Conservation (phyloP, 2,329 filamentous ascomycete genomes). For the Verticillium longisporum region DNA sequence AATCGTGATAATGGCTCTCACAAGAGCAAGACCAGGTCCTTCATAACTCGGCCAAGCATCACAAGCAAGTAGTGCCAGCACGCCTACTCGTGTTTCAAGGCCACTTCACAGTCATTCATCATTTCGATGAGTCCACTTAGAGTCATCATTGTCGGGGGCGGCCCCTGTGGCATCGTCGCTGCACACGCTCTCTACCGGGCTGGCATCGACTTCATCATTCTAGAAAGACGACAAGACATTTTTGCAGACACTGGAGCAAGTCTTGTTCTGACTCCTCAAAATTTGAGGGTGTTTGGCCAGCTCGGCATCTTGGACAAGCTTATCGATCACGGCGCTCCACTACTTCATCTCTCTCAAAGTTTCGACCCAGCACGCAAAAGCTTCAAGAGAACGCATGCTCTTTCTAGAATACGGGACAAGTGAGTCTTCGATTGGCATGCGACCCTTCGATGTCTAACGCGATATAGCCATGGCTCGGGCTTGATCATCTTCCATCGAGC, state of each 20-base stretch:
- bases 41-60: too few relatives aligned
- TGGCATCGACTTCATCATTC: conserved; percentile 27
- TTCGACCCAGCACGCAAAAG: conserved; percentile 8
- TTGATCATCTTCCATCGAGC: conserved; percentile 15
- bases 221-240: conserved; percentile 20
- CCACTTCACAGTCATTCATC: too few relatives aligned
- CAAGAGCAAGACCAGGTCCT: too few relatives aligned
- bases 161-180: too few relatives aligned
- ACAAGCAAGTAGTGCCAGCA: too few relatives aligned
- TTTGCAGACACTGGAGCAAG: conserved; percentile 14
- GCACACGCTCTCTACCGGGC: too few relatives aligned
- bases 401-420: background rate
- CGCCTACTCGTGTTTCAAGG: too few relatives aligned
- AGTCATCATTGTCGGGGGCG: too few relatives aligned
- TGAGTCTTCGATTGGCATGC: background rate
- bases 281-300: conserved; percentile 19
- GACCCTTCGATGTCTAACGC: background rate
- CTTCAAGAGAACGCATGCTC: conserved; percentile 10
- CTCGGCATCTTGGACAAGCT: conserved; percentile 16
- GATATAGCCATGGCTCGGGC: conserved; percentile 14
- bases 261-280: conserved; percentile 18
- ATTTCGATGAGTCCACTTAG: too few relatives aligned
- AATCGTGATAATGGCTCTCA: too few relatives aligned
- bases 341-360: conserved; percentile 3
- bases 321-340: conserved; percentile 6